Conservation (phyloP, 257 asterid genomes). For the Echites panduratus region DNA sequence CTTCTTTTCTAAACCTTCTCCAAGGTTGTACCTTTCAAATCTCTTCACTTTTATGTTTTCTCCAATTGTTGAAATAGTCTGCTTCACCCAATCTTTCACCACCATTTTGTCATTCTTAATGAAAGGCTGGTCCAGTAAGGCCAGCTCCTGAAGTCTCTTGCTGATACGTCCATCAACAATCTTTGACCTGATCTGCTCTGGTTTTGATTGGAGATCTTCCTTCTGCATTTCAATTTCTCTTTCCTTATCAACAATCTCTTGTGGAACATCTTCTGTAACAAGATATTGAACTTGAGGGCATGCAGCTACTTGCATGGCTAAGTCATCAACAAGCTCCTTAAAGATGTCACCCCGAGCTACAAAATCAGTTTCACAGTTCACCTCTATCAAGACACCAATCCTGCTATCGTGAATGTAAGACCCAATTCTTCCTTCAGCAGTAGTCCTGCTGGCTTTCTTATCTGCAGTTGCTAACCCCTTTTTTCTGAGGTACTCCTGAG, state of each 20-base stretch:
- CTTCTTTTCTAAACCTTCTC: slow-evolving; percentile 95
- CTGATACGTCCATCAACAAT: slow-evolving; percentile 87
- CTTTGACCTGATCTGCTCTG: slow-evolving; percentile 84
- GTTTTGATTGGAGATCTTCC: slow-evolving; percentile 81
- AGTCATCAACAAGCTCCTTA: slow-evolving; percentile 76
- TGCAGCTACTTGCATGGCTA: slow-evolving; percentile 99
- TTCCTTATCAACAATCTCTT: slow-evolving; percentile 68
- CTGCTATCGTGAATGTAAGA: slow-evolving; percentile 91
- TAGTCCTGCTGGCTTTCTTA: slow-evolving; percentile 79
- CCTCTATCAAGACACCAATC: slow-evolving; percentile 88
- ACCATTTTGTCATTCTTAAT: slow-evolving; percentile 80
- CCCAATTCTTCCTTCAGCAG: slow-evolving; percentile 96
- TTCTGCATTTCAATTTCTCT: slow-evolving; percentile 86
- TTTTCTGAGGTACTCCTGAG: slow-evolving; percentile 83
- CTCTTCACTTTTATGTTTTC: slow-evolving; percentile 89
- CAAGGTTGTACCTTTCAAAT: slow-evolving; percentile 77
- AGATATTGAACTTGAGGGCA: slow-evolving; percentile 88
- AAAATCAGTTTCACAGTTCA: slow-evolving; percentile 92
- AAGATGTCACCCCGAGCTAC: slow-evolving; percentile 96
- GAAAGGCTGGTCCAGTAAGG: slow-evolving; percentile 86
- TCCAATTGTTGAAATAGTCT: slow-evolving; percentile 83
- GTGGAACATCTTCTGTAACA: slow-evolving; percentile 66
- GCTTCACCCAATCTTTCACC: slow-evolving; percentile 93
- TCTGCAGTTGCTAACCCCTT: slow-evolving; percentile 95
- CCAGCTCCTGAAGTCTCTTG: slow-evolving; percentile 83